Evolutionary conservation across 2,329 filamentous ascomycete species (phyloP).

Genomic region (Trichoderma breve): DNA sequence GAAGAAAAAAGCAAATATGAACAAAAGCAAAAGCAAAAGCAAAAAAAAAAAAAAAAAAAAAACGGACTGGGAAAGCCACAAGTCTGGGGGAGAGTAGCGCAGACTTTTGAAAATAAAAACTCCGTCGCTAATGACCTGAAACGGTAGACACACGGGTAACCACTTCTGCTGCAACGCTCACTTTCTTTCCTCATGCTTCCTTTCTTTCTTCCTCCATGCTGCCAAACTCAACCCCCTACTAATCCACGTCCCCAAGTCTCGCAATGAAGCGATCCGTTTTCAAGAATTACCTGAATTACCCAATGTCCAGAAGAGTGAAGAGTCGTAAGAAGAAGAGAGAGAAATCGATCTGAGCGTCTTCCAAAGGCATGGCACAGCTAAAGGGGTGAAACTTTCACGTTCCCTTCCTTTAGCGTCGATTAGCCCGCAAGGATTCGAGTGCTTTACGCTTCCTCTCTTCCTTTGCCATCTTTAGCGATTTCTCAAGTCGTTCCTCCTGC

Average conservation of each 20-base stretch:
- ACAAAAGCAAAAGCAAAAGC: background rate
- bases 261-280: background rate
- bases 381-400: background rate
- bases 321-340: background rate
- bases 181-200: background rate
- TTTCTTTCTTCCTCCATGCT: background rate
- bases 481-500: slow-evolving; percentile 61
- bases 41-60: background rate
- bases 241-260: background rate
- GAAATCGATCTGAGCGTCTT: background rate
- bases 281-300: background rate
- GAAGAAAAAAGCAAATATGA: background rate
- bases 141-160: background rate
- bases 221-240: background rate
- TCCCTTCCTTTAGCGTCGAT: slow-evolving; percentile 27
- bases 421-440: slow-evolving; percentile 37
- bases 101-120: slow-evolving; percentile 27
- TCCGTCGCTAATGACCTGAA: slow-evolving; percentile 40
- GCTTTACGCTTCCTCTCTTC: slow-evolving; percentile 50
- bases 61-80: background rate
- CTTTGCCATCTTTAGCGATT: slow-evolving; percentile 60
- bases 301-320: background rate
- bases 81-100: background rate
- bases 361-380: background rate
- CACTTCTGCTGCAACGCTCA: slow-evolving; percentile 1